Evolutionary conservation across 495 filamentous ascomycete genomes (phyloP), one percentile per base, ranked within the genome.

Genomic region (Trichocladium antarcticum): DNA sequence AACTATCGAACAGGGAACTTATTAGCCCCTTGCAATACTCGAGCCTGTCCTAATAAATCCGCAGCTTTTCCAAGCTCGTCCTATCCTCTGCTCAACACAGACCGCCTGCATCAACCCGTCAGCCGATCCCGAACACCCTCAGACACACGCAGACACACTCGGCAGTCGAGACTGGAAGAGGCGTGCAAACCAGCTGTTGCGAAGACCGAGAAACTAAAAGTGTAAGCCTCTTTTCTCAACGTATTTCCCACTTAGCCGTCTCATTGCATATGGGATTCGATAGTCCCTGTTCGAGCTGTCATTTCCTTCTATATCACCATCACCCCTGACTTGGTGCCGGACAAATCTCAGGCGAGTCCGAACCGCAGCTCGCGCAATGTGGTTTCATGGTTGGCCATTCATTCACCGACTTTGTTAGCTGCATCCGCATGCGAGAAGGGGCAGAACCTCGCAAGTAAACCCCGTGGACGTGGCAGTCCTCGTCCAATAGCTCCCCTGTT

Each of bases 391-490:
- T 19, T 41, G 24, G 43, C 17, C n/a, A 19, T 38, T 17, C n/a
- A 19, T 38, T 47, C 53, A 55, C 53, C 53, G 53, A 55, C 53
- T 45, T 50, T 50, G 22, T 37, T 32, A 37, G 31, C 43, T 44
- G 53, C 53, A 51, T 50, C 20, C 10, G 19, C 28, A 47, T 48
- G 50, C 45, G 34, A 14, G 35, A 38, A 27, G 14, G 11, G 28
- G 39, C 19, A 36, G 16, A 34, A 36, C 36, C 19, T 12, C 27
- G 9, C 11, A 10, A n/a, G 22, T 29, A 24, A 31, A 21, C 14
- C 15, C 7, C 14, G 20, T 36, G 17, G 28, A 36, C 32, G 45
- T 47, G 39, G 39, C 44, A 48, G 32, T 22, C 19, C 7, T 27
- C 31, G 7, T 53, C 51, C 51, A 49, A 54, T 49, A 8, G 14